Percentiles rank a stretch among this genome's conserved stretches.
Evolutionary conservation across 352 stramenopile genomes (phyloP).

Genomic region (Aphanomyces cochlioides): DNA sequence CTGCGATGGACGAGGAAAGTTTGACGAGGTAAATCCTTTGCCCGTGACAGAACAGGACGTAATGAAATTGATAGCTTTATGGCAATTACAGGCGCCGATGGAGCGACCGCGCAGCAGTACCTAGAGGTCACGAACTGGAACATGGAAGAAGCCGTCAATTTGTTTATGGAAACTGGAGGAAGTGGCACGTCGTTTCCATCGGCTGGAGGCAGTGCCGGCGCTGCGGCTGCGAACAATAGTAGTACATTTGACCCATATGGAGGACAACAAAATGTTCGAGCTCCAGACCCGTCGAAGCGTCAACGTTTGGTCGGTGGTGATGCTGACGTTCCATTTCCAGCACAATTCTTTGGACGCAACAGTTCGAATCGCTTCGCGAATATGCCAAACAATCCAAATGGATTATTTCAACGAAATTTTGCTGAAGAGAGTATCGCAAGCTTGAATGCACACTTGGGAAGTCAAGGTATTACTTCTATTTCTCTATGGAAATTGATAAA

Average conservation of each 20-base stretch:
- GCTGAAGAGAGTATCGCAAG: slow-evolving; percentile 74
- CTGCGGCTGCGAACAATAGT: no score
- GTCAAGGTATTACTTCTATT: background rate
- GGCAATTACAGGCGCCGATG: slow-evolving; percentile 75
- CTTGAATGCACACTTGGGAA: slow-evolving; percentile 43
- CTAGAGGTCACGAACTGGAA: slow-evolving; percentile 79
- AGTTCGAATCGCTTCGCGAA: slow-evolving; percentile 10
- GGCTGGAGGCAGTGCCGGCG: slow-evolving; percentile 27
- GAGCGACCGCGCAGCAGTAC: slow-evolving; percentile 60
- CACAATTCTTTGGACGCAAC: slow-evolving; percentile 25
- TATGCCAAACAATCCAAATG: slow-evolving; percentile 21
- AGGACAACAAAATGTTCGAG: slow-evolving; percentile 54
- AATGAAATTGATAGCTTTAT: slow-evolving; percentile 56
- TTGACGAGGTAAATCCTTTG: slow-evolving; percentile 21
- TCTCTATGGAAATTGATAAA: background rate
- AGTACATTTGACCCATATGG: slow-evolving; percentile 36
- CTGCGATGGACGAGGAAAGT: slow-evolving; percentile 23
- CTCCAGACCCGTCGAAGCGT: slow-evolving; percentile 74
- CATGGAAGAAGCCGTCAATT: slow-evolving; percentile 68
- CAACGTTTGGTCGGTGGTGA: slow-evolving; percentile 67
- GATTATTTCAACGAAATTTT: slow-evolving; percentile 72
- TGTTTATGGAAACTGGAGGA: slow-evolving; percentile 80
- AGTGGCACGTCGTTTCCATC: slow-evolving; percentile 30
- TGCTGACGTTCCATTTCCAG: slow-evolving; percentile 35
- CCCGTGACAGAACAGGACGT: background rate